Percentiles rank a stretch among this genome's conserved stretches.
phyloP scores from a whole-genome alignment of 2,329 filamentous ascomycete species.

The Calcarisporium arbuscula region DNA sequence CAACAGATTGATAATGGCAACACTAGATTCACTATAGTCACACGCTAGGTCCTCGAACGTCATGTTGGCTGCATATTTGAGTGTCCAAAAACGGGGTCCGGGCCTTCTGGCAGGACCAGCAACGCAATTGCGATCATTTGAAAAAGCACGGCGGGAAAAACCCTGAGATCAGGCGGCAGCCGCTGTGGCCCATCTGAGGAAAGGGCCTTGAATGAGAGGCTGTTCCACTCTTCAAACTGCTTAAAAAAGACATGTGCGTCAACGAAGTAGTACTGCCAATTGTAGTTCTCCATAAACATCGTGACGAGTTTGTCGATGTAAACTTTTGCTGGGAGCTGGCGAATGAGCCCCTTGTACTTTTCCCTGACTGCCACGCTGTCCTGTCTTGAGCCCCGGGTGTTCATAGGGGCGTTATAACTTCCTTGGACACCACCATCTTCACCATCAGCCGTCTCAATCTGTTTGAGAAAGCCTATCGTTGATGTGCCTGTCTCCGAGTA shows the following conservation, averaged over 20 bases:
- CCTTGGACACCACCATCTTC: constrained; percentile 14
- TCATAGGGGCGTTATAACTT: too few species aligned
- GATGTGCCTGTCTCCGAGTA: constrained; percentile 46
- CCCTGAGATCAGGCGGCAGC: constrained; percentile 43
- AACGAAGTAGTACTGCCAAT: constrained; percentile 52
- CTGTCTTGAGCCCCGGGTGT: constrained; percentile 14
- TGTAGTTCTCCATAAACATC: constrained; percentile 51
- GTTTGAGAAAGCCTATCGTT: constrained; percentile 48
- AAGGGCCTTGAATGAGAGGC: constrained; percentile 44
- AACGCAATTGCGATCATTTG: constrained; percentile 51
- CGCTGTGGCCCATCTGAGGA: constrained; percentile 43
- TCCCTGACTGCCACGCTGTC: constrained; percentile 37
- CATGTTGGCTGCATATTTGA: constrained; percentile 55
- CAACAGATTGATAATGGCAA: constrained; percentile 45
- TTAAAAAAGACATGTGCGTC: constrained; percentile 46
- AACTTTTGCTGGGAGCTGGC: constrained; percentile 48
- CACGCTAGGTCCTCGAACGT: constrained; percentile 53
- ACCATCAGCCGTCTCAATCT: constrained; percentile 40
- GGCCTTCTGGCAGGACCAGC: constrained; percentile 42
- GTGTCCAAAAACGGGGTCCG: constrained; percentile 41
- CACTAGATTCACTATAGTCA: constrained; percentile 55
- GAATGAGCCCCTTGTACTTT: constrained; percentile 52
- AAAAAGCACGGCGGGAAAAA: constrained; percentile 55
- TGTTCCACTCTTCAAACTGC: constrained; percentile 49
- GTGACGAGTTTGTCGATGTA: constrained; percentile 49